Conservation (phyloP, 1,139 yeast genomes). For the Pneumocystis sp. region DNA sequence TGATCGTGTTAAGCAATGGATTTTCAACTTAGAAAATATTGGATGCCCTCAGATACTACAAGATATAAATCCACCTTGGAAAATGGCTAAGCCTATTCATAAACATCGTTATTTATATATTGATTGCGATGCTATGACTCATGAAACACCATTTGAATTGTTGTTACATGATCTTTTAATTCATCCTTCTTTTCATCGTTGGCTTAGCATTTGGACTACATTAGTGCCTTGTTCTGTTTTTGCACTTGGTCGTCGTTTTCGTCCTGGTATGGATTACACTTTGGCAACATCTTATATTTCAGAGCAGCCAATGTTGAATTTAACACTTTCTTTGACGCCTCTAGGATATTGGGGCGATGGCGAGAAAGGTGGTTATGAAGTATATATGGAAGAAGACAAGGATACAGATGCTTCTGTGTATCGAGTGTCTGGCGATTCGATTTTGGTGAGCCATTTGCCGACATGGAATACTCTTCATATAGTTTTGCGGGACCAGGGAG, state of each 20-base stretch:
- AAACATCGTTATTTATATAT: constrained; percentile 70
- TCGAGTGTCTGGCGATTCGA: constrained; percentile 37
- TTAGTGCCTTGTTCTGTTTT: constrained; percentile 52
- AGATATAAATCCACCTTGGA: constrained; percentile 64
- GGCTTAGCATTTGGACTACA: constrained; percentile 54
- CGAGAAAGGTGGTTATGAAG: constrained; percentile 84
- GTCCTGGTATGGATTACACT: constrained; percentile 91
- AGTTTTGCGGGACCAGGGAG: constrained; percentile 69
- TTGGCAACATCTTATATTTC: constrained; percentile 65
- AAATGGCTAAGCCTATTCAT: constrained; percentile 84
- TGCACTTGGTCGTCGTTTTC: constrained; percentile 62
- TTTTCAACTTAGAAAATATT: constrained; percentile 16
- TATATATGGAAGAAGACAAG: constrained; percentile 44
- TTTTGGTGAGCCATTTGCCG: constrained; percentile 67
- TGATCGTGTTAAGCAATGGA: constrained; percentile 23
- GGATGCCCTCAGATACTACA: constrained; percentile 40
- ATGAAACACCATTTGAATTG: not conserved
- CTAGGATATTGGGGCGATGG: constrained; percentile 29
- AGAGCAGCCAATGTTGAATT: constrained; percentile 15
- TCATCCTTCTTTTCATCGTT: constrained; percentile 21
- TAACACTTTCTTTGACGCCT: constrained; percentile 26
- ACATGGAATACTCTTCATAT: constrained; percentile 67
- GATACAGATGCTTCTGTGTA: constrained; percentile 20
- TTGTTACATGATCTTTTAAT: constrained; percentile 1
- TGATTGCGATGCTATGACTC: not conserved